Evolutionary conservation across 495 filamentous ascomycete genomes (phyloP), one percentile per base, ranked within the genome.

Genomic region (Daldinia loculata): DNA sequence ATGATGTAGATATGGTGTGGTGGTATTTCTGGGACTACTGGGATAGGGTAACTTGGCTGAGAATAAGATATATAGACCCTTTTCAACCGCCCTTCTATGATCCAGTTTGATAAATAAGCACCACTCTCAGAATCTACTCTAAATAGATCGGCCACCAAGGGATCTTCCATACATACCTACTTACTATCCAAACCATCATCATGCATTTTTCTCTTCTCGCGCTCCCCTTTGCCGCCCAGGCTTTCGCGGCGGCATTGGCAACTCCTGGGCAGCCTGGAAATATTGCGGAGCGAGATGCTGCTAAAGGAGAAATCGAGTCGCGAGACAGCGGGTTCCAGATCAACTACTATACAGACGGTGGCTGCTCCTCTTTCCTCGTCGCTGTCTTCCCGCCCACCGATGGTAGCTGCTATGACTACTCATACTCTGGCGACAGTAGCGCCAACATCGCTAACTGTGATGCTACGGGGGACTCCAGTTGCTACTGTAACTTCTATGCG

Each of bases 371-470:
- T 7, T 57, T 41, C 34, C 55, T 57, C 34, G 12, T 27, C 1
- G 27, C 55, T 19, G 17, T 57, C 30, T 57, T 57, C 55, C 55
- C 55, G 3, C 27, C 22, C 8, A 57, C 55, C 8, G 55, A 57
- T 8, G 55, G 32, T 22, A 57, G 55, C 30, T 57, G 55, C 32
- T 57, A 57, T 24, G 55, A 15, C 17, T 57, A 57, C 55, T 38
- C 30, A n/a, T 57, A 38, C 17, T 41, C 9, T 2, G 55, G 55
- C 17, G 55, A 57, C 9, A 57, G 41, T 4, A 57, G 55, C 19
- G 55, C 55, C 55, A 57, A 57, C 30, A 57, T 57, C 22, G 55
- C 55, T 19, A 57, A 57, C 34, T 57, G 55, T 24, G 55, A 57
- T 24, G 55, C 55, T n/a, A 6, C 55, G 17, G 30, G 29, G 1